Evolutionary conservation across 2,329 filamentous ascomycete species (phyloP).

Genomic region (Claviceps africana): DNA sequence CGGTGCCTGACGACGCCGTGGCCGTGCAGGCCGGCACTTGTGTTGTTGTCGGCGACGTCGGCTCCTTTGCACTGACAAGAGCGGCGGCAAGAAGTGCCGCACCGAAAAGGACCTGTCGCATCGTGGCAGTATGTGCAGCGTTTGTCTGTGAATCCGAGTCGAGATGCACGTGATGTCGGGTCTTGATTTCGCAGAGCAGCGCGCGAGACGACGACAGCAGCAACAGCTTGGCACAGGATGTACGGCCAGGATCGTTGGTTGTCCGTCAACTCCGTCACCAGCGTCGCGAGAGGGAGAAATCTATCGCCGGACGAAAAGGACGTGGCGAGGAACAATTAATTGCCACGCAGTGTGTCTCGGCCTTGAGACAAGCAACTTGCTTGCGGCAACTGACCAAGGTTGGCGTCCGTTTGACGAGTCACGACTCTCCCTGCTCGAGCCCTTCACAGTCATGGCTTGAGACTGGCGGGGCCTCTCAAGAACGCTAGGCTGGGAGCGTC

Average conservation of each 20-base stretch:
- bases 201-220: background rate
- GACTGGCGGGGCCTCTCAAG: too few species aligned
- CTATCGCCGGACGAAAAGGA: background rate
- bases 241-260: too few species aligned
- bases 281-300: background rate
- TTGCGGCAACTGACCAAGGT: background rate
- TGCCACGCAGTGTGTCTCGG: background rate
- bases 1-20: conserved; percentile 37
- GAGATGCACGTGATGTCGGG: background rate
- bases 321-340: background rate
- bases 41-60: conserved; percentile 27
- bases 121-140: conserved; percentile 5
- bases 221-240: too few species aligned
- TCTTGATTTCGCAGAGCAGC: background rate
- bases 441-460: too few species aligned
- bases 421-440: background rate
- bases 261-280: background rate
- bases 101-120: conserved; percentile 15
- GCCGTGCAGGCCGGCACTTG: conserved; percentile 39
- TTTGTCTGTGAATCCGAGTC: background rate
- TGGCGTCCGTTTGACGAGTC: background rate
- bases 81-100: conserved; percentile 24
- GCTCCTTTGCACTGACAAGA: conserved; percentile 19
- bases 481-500: too few species aligned
- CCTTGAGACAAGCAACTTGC: background rate